phyloP scores from a whole-genome alignment of 805 yeast genomes.

The Teunomyces gatunensis region DNA sequence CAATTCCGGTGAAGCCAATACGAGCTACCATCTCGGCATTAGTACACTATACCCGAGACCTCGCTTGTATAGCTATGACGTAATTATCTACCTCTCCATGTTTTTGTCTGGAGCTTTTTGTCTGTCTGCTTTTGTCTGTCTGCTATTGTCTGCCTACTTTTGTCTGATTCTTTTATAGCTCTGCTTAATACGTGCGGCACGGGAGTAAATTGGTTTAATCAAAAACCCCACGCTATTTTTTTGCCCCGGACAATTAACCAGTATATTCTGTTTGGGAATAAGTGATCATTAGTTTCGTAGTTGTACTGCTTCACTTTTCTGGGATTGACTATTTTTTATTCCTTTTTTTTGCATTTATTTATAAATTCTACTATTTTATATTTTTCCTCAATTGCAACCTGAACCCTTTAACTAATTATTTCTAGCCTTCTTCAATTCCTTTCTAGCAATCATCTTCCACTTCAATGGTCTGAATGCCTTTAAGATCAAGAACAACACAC shows the following conservation, averaged over 20 bases:
- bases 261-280: no score
- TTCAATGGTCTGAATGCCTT: slow-evolving; percentile 38
- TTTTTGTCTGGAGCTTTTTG: not conserved
- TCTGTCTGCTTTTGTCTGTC: no score
- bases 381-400: not conserved
- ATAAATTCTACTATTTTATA: not conserved
- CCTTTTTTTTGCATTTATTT: not conserved
- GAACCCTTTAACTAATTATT: slow-evolving; percentile 4
- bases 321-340: no score
- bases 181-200: no score
- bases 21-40: not conserved
- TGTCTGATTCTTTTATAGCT: no score
- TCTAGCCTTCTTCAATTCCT: slow-evolving; percentile 10
- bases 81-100: not conserved
- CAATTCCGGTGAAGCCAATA: not conserved
- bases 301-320: no score
- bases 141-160: no score
- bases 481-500: slow-evolving; percentile 53
- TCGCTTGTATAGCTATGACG: not conserved
- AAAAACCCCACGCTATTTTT: no score
- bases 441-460: slow-evolving; percentile 31
- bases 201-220: no score
- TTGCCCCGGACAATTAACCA: no score
- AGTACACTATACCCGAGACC: not conserved
- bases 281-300: no score